Base-by-base conservation (phyloP, 768 basidiomycete species). In the Infundibulicybe gibba region DNA sequence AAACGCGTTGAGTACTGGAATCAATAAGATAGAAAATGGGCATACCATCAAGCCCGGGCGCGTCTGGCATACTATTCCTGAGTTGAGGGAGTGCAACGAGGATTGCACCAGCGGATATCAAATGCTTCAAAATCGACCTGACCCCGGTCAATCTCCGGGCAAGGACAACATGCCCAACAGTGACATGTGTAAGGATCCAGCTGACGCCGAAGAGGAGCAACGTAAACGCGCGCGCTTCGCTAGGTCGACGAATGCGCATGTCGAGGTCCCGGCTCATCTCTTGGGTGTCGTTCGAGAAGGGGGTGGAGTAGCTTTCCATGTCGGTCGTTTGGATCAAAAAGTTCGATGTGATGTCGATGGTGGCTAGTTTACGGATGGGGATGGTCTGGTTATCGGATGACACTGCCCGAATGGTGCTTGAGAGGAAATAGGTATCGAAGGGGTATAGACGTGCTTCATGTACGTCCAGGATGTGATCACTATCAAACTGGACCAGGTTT, bases 151-250 rank as follows among this genome's bases (percentile, higher is more conserved):
- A 49, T 38, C 62, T 64, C 49, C 70, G 67, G 11, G 71, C 72
- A 30, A 81, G 57, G 2, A 75, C 49, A 16, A 75, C 71, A 52
- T 72, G 67, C 0, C 71, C 76, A 31, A 80, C 52, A 10, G 70
- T 70, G 32, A 77, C 61, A 56, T 80, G 79, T n/a, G 79, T 65
- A 20, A 82, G 61, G 57, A 80, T 62, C 80, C 80, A 82, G 52
- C 65, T 74, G 17, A 74, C 49, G 2, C 57, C 61, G 51, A 79
- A 82, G 5, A 80, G 61, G 21, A 76, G 49, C 14, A 82, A 49
- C 1, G 74, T 58, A 34, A 74, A 76, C 20, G 67, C 54, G 12
- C 73, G 71, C 2, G 72, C 72, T 41, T 70, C 71, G 6, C 59
- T 64, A 5, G 80, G 77, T 32, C 80, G 61, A 15, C 50, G 58